A percentile compares a stretch with the other conserved stretches of the same genome.
phyloP scores from a whole-genome alignment of 345 rosid genomes.

The Reutealis trisperma region DNA sequence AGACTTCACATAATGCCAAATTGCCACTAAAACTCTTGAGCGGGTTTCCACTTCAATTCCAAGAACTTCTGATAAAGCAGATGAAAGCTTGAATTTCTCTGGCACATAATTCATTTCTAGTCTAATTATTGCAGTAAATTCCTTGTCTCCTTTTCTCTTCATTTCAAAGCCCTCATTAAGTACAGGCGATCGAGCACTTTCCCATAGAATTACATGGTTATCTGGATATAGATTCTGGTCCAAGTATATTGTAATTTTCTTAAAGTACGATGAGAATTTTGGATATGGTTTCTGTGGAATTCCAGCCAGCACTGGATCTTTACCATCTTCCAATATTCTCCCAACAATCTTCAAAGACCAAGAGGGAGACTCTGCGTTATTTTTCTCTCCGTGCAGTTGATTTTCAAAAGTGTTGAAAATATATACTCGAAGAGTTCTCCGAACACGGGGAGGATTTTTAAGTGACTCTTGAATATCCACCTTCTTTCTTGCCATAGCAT shows the following conservation, averaged over 20 bases:
- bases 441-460: constrained; percentile 45
- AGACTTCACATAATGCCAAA: constrained; percentile 61
- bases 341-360: constrained; percentile 65
- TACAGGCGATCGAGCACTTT: constrained; percentile 52
- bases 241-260: constrained; percentile 55
- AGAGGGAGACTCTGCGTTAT: constrained; percentile 38
- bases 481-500: constrained; percentile 52
- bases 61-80: constrained; percentile 47
- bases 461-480: constrained; percentile 48
- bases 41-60: constrained; percentile 59
- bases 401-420: constrained; percentile 52
- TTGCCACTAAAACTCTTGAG: constrained; percentile 48
- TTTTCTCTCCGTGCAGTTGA: constrained; percentile 37
- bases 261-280: constrained; percentile 56
- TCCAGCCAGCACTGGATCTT: constrained; percentile 54
- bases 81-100: constrained; percentile 56
- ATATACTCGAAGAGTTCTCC: constrained; percentile 52
- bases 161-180: constrained; percentile 65
- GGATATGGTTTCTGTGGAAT: constrained; percentile 35
- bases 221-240: constrained; percentile 60
- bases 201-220: constrained; percentile 60
- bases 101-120: constrained; percentile 59
- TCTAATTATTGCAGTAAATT: constrained; percentile 53
- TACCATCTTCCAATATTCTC: constrained; percentile 58
- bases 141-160: constrained; percentile 63